Percentiles rank a stretch among this genome's conserved stretches.
Conservation (phyloP, 805 yeast genomes). For the Lachancea sp. region DNA sequence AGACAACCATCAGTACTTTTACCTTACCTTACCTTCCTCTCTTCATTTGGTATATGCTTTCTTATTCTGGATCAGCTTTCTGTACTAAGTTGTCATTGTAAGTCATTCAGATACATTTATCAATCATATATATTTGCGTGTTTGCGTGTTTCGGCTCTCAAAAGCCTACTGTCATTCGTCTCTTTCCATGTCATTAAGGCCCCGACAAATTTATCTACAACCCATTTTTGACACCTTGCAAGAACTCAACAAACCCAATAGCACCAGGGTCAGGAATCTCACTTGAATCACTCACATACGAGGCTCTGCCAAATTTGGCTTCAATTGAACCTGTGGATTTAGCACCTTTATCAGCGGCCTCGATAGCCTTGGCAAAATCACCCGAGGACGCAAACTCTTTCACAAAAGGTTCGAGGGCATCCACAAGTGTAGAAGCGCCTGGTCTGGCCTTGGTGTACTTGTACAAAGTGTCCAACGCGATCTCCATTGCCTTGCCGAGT, state of each 20-base stretch:
- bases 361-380: constrained; percentile 54
- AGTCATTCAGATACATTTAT: no score
- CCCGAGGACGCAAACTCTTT: constrained; percentile 46
- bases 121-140: no score
- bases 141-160: no score
- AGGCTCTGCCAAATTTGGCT: constrained; percentile 91
- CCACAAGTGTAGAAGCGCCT: constrained; percentile 87
- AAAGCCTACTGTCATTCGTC: not conserved
- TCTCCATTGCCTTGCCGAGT: constrained; percentile 44
- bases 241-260: constrained; percentile 62
- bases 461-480: constrained; percentile 67
- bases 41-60: no score
- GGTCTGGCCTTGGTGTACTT: constrained; percentile 82
- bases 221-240: constrained; percentile 34
- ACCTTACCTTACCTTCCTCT: no score
- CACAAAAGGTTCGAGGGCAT: constrained; percentile 83
- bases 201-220: constrained; percentile 3
- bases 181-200: not conserved
- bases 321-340: constrained; percentile 63
- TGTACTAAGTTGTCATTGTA: no score
- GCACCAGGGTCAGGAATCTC: constrained; percentile 92
- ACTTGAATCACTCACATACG: constrained; percentile 76
- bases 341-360: constrained; percentile 71
- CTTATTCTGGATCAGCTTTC: no score
- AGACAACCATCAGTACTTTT: no score